Evolutionary conservation across 345 rosid genomes (phyloP), one percentile per base, ranked within the genome.

Genomic region (Eucalyptus caleyi): DNA sequence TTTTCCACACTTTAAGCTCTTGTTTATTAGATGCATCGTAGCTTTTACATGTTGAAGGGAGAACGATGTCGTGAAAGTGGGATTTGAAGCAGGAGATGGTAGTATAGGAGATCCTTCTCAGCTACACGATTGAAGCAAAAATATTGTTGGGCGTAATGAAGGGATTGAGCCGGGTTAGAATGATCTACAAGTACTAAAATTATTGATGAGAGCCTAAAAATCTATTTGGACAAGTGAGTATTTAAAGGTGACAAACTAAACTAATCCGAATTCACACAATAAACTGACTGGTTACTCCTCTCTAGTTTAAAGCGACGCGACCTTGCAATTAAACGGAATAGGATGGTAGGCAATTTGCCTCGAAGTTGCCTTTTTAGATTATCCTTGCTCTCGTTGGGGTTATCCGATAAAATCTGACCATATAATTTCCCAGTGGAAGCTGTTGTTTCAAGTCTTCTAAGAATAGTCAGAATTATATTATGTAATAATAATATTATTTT

Each of bases 401-500:
- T 19, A 3, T 18, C 26, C 1, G 5, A 3, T 9, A 10, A 19
- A 37, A 18, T 72, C 44, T 18, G 26, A 19, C 7, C 27, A 56
- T 9, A 16, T 8, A 10, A 42, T 19, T 72, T 72, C 26, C 80
- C 32, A 16, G 23, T 1, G 34, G 72, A 30, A 30, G 72, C 72
- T 30, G 72, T 30, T 1, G 72, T 62, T 62, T 7, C 72, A 13
- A 6, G 34, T 14, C 7, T 30, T 7, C 9, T 30, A 10, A 30
- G 62, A 56, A 56, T 30, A 7, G 34, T 62, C 4, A 30, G 16
- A 30, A 62, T 62, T 13, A 6, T 13, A 5, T 13, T 30, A 13
- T 13, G 1, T 62, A 0, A 62, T 8, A 0, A 4, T 23, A 56
- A 24, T 10, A 4, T 0, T 24, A 0, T 4, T 9, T 10, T 56